These are phyloP conservation scores for Penicillium sp. DNA, from an alignment of 2,329 filamentous ascomycete genomes.

Conservation along the genomic window DNA sequence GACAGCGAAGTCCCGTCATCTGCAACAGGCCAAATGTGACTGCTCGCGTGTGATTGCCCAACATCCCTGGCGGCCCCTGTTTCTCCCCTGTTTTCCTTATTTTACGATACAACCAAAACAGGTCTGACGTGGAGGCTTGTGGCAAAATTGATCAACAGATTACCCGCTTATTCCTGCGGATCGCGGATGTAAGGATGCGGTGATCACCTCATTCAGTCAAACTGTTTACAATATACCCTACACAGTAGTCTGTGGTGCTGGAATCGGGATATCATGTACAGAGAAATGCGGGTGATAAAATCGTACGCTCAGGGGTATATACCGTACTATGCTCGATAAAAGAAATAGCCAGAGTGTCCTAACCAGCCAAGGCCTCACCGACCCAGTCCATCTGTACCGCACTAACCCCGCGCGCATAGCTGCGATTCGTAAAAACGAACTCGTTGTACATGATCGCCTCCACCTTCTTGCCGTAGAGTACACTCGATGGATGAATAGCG, in stretches of 20 bases:
- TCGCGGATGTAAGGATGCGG: conserved; percentile 6
- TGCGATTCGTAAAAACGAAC: conserved; percentile 64
- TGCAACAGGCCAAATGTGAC: conserved; percentile 12
- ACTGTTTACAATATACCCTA: neutral
- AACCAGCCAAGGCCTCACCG: conserved; percentile 47
- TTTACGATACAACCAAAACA: neutral
- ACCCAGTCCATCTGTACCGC: conserved; percentile 64
- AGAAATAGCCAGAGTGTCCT: conserved; percentile 2
- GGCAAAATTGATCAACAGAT: conserved; percentile 13
- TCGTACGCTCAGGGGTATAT: conserved; percentile 10
- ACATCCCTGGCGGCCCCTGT: neutral
- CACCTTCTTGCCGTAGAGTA: conserved; percentile 58
- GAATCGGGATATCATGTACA: neutral
- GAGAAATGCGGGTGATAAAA: neutral
- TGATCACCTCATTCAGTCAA: neutral
- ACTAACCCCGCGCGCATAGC: conserved; percentile 62
- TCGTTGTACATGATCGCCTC: conserved; percentile 66
- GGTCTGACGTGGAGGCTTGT: conserved; percentile 16
- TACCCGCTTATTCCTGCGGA: neutral
- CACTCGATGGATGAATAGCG: conserved; percentile 61
- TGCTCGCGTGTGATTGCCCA: conserved; percentile 19
- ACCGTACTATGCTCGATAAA: conserved; percentile 7
- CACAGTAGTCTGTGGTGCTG: neutral
- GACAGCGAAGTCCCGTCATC: neutral
- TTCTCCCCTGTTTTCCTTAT: neutral